These are phyloP conservation scores for Fusarium sp. DNA, from an alignment of 2,329 filamentous ascomycete genomes.

Conservation along the genomic window DNA sequence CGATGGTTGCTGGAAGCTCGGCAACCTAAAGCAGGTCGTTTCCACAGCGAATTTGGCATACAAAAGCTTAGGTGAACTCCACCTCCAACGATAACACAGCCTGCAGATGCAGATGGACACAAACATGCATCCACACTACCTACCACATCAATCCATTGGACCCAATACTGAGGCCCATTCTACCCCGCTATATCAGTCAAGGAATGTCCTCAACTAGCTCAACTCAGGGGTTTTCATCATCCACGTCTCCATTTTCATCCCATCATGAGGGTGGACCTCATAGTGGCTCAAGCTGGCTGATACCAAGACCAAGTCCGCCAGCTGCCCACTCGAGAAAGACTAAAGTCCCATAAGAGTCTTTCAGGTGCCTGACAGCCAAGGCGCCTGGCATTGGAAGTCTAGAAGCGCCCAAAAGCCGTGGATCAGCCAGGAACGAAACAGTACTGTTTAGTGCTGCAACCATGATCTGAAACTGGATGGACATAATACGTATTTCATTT, in stretches of 20 bases:
- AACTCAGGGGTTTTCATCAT: conserved; percentile 12
- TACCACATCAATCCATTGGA: conserved; percentile 5
- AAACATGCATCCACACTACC: conserved; percentile 1
- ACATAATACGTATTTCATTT: too few species aligned
- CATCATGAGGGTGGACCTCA: conserved; percentile 10
- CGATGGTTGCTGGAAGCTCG: conserved; percentile 4
- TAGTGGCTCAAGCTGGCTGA: conserved; percentile 19
- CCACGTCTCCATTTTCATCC: conserved; percentile 17
- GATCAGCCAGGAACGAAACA: conserved; percentile 13
- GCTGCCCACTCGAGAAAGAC: conserved; percentile 16
- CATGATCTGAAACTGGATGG: conserved; percentile 13
- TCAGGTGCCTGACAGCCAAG: conserved; percentile 16
- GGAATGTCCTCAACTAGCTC: conserved; percentile 13
- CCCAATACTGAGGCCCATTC: conserved; percentile 25
- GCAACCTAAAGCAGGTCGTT: conserved; percentile 19
- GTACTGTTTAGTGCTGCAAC: conserved; percentile 9
- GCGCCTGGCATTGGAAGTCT: conserved; percentile 21
- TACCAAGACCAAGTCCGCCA: conserved; percentile 10
- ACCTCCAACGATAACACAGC: conserved; percentile 4
- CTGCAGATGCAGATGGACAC: neutral
- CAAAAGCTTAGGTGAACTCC: neutral
- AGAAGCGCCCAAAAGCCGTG: conserved; percentile 27
- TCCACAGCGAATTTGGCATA: conserved; percentile 1
- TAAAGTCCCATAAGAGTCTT: conserved; percentile 8
- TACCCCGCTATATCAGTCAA: conserved; percentile 21